Percentiles rank a stretch among this genome's conserved stretches.
phyloP scores from a whole-genome alignment of 2,329 filamentous ascomycete genomes.

The Diaporthe humulicola region DNA sequence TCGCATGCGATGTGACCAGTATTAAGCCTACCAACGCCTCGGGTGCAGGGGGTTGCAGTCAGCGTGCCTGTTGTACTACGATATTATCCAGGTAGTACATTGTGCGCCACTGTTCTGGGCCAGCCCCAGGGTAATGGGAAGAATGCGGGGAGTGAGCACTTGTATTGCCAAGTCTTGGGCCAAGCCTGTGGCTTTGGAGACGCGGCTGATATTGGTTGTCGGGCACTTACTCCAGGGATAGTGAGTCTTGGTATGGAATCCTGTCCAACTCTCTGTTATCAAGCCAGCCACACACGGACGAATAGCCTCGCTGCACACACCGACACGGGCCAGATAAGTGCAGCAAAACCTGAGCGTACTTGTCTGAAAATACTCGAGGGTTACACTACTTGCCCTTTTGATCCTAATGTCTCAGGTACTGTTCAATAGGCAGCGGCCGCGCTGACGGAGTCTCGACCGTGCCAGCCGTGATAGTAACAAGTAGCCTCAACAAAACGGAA shows the following conservation, averaged over 20 bases:
- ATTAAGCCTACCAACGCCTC: conserved; percentile 6
- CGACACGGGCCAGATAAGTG: background rate
- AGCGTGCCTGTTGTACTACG: conserved; percentile 3
- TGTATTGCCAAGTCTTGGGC: conserved; percentile 25
- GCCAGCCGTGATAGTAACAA: background rate
- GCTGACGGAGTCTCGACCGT: background rate
- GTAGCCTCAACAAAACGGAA: conserved; percentile 8
- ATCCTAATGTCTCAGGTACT: background rate
- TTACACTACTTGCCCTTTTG: background rate
- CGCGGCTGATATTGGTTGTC: conserved; percentile 25
- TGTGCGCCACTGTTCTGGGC: conserved; percentile 20
- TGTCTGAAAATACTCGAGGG: background rate
- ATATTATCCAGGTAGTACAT: background rate
- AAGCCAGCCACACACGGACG: conserved; percentile 7
- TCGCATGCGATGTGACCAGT: conserved; percentile 30
- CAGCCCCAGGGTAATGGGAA: conserved; percentile 4
- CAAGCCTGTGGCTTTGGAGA: conserved; percentile 25
- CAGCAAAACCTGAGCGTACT: background rate
- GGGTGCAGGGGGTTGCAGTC: conserved; percentile 19
- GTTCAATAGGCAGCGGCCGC: background rate
- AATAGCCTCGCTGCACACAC: background rate
- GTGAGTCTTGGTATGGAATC: conserved; percentile 22
- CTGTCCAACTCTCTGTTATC: conserved; percentile 25
- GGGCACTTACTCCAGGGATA: conserved; percentile 1
- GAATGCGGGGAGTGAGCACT: conserved; percentile 31